Evolutionary conservation across 768 basidiomycete genomes (phyloP).

Genomic region (Plicaturopsis crispa): DNA sequence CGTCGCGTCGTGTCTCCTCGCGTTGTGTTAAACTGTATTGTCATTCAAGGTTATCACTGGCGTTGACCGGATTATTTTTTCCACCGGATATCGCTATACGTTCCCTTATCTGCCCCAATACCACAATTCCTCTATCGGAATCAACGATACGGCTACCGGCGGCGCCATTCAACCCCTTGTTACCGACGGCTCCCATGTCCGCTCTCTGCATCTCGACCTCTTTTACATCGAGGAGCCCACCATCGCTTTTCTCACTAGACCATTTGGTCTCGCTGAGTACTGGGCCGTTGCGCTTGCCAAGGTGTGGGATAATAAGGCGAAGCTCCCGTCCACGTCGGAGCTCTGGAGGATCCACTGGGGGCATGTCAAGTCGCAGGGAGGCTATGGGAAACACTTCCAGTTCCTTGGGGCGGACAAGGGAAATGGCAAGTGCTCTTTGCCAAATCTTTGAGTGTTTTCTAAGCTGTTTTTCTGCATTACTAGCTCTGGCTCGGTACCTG

Average conservation of each 20-base stretch:
- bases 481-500: slow-evolving; percentile 14
- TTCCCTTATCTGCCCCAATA: slow-evolving; percentile 37
- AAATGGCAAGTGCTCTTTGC: slow-evolving; percentile 14
- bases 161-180: slow-evolving; percentile 24
- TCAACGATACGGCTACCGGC: slow-evolving; percentile 15
- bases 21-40: background rate
- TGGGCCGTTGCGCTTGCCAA: slow-evolving; percentile 27
- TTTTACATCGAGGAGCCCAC: slow-evolving; percentile 40
- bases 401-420: slow-evolving; percentile 23
- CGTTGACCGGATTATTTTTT: slow-evolving; percentile 28
- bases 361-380: slow-evolving; percentile 21
- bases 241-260: slow-evolving; percentile 30
- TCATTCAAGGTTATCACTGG: slow-evolving; percentile 21
- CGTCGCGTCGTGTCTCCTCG: background rate
- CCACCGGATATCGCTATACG: slow-evolving; percentile 35
- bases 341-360: slow-evolving; percentile 26
- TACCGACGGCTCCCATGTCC: slow-evolving; percentile 32
- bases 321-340: slow-evolving; percentile 22
- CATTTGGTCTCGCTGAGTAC: slow-evolving; percentile 30
- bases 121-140: slow-evolving; percentile 20
- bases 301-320: slow-evolving; percentile 28
- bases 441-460: too few relatives aligned
- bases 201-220: slow-evolving; percentile 29
- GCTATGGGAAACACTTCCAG: slow-evolving; percentile 29
- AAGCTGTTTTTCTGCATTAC: background rate